Conservation (phyloP, 1,284 basidiomycete genomes). For the Ustilago cynodontis region DNA sequence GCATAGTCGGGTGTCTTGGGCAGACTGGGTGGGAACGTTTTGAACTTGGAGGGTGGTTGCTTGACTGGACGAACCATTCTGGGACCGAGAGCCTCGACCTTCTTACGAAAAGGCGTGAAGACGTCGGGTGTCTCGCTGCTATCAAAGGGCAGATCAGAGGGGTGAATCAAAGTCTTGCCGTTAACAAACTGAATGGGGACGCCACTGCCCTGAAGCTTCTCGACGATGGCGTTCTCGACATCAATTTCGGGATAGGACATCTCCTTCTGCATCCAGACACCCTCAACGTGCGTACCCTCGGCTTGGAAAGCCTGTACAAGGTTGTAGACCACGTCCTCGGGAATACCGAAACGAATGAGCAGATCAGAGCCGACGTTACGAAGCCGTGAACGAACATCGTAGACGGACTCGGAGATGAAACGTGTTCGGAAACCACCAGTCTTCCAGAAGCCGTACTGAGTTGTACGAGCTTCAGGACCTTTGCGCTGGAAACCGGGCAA, state of each 20-base stretch:
- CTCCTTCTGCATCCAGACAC: constrained; percentile 67
- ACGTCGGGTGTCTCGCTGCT: constrained; percentile 72
- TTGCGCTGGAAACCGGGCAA: constrained; percentile 71
- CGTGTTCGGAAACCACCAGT: constrained; percentile 71
- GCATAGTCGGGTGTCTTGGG: constrained; percentile 59
- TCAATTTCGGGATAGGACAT: constrained; percentile 58
- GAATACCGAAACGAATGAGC: constrained; percentile 73
- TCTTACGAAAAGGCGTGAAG: constrained; percentile 73
- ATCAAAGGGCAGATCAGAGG: constrained; percentile 72
- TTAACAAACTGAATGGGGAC: constrained; percentile 58
- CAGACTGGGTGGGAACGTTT: constrained; percentile 47
- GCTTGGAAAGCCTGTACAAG: constrained; percentile 55
- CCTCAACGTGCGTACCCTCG: constrained; percentile 59
- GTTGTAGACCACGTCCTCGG: constrained; percentile 70
- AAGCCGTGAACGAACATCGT: constrained; percentile 72
- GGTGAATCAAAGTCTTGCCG: constrained; percentile 68
- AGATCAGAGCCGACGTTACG: constrained; percentile 72
- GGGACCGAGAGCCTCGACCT: constrained; percentile 72
- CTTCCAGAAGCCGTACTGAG: constrained; percentile 73
- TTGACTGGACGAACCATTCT: constrained; percentile 66
- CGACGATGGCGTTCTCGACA: constrained; percentile 52
- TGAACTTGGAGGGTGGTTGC: constrained; percentile 54
- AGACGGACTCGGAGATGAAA: constrained; percentile 73
- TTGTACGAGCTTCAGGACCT: constrained; percentile 68
- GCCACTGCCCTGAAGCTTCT: constrained; percentile 45